Base-by-base conservation (phyloP, 192 early-diverging fungal genomes). In the Chytriomyces sp. region DNA sequence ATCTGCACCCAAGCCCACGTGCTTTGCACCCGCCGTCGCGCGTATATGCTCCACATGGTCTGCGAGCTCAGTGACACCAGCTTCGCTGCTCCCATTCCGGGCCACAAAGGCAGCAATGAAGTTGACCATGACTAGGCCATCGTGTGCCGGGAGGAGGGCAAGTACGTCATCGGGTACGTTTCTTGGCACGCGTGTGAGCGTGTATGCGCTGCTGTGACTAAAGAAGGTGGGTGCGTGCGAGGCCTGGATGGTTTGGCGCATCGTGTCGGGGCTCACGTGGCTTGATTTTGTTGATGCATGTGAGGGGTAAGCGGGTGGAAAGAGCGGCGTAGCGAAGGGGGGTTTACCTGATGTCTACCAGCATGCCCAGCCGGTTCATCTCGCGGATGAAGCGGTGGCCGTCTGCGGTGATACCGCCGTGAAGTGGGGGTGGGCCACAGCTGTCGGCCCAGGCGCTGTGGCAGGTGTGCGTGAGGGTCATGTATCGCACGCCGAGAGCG, bases 331-430 rank as follows among this genome's bases (percentile, higher is more conserved):
- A 2, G 30, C 6, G 6, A 57, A 7, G 22, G 36, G 74, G 62
- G 0, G 44, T 22, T 36, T 63, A 75, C 75, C 75, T 81, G 44
- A 89, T 66, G 60, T 90, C 88, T 14, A 90, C 88, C 79, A 90
- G 72, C 87, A 90, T 87, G 10, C 88, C 88, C 22, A 90, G 52
- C 77, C 87, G 70, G 78, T 90, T 90, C 89, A 90, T 89, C 57
- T 90, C 89, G 12, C 37, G 26, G 28, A 89, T 66, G 19, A 89
- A 72, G 30, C 56, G 59, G 14, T 75, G 61, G 4, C 89, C 89
- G 67, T 84, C 88, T 3, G 56, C 41, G 4, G 84, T 82, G 22
- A 90, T 74, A 0, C 89, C 89, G 52, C 64, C 52, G 49, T 81
- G 79, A 32, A 75, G 70, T 63, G 59, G 75, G 41, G 39, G 67